Base-by-base conservation (phyloP, 805 yeast species). In the Kluyveromyces aestuarii region DNA sequence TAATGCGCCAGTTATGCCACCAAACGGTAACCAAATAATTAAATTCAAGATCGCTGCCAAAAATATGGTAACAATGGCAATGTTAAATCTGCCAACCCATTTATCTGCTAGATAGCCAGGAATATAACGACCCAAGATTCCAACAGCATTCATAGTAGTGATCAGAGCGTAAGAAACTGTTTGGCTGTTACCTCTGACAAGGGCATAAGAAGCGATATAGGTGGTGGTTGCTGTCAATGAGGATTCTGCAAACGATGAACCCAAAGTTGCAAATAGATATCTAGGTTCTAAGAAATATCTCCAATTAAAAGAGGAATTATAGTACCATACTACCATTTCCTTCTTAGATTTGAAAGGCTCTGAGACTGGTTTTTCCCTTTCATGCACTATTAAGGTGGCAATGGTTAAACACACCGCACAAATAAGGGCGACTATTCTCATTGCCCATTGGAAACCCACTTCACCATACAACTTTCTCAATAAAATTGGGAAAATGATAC, bases 391-490 rank as follows among this genome's bases (percentile, higher is more conserved):
- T 1, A 68, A 37, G 2, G 67, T 46, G 0, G 79, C 64, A n/a
- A 62, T 46, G 1, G 56, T 10, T 25, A 73, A 58, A 47, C 76
- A 71, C 7, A 58, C 68, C 5, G 72, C 54, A 50, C 75, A 74
- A 10, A 79, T 57, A 44, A 80, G 71, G 4, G 77, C 79, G 25
- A 80, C 55, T 5, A 73, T 71, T 56, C 86, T 65, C 40, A 80
- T 70, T 0, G 84, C 81, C 85, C 86, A 81, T 8, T 68, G 63
- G 53, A 73, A 81, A 0, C 84, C 85, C 27, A 77, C 75, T 45
- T 69, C 66, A 1, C 58, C 59, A 53, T 77, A 81, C 27, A 81
- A 60, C 33, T 69, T 66, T 52, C 78, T 71, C 52, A 81, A 68
- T 63, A 79, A 71, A 45, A 78, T 62, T 2, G 84, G 82, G 64